Percentiles rank a stretch among this genome's conserved stretches.
phyloP scores from a whole-genome alignment of 257 asterid genomes.

The Lavandula angustifolia region DNA sequence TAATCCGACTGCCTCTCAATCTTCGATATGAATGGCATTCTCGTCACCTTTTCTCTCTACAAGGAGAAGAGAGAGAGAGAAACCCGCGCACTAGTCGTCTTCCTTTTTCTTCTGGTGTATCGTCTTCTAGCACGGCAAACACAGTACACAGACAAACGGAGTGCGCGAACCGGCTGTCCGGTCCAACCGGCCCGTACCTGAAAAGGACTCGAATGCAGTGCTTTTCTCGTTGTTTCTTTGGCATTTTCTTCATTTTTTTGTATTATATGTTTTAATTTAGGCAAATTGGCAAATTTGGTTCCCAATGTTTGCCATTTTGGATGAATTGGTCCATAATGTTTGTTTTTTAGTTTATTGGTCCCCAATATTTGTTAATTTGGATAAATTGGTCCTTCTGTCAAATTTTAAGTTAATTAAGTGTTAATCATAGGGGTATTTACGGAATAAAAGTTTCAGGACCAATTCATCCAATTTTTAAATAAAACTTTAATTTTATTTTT shows the following conservation, averaged over 20 bases:
- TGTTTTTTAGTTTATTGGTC: too few relatives aligned
- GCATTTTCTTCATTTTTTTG: background rate
- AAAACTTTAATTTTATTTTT: too few relatives aligned
- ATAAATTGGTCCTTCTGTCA: too few relatives aligned
- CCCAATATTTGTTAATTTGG: too few relatives aligned
- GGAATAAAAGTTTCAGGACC: too few relatives aligned
- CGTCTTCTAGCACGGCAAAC: conserved; percentile 4
- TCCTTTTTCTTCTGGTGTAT: conserved; percentile 16
- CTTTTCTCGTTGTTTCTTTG: background rate
- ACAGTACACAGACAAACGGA: conserved; percentile 11
- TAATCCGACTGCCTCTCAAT: conserved; percentile 77
- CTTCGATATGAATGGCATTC: conserved; percentile 87
- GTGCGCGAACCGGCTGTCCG: conserved; percentile 28
- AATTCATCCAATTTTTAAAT: too few relatives aligned
- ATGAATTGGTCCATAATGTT: too few relatives aligned
- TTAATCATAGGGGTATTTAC: background rate
- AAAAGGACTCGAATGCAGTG: background rate
- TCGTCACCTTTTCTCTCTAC: conserved; percentile 14
- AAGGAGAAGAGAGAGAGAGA: conserved; percentile 21
- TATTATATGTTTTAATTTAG: background rate
- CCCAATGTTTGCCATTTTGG: too few relatives aligned
- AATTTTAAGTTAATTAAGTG: too few relatives aligned
- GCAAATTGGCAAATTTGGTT: too few relatives aligned
- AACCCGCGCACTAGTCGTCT: conserved; percentile 22
- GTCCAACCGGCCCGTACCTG: conserved; percentile 3